Conservation (phyloP, 78 protist species). For the Dictyostelium capitatum region DNA sequence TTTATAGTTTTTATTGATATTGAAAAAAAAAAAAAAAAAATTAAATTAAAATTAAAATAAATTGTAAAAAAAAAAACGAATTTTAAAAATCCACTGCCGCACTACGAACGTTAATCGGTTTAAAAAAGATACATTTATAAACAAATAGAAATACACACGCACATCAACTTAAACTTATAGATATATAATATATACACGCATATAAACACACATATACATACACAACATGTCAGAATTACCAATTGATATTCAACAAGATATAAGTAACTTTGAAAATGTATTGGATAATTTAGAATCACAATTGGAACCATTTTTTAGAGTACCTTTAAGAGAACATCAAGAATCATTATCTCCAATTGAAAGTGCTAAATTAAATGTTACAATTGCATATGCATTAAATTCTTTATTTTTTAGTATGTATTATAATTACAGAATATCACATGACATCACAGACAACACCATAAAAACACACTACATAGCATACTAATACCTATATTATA, state of each 20-base stretch:
- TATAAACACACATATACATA: no score
- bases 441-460: no score
- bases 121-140: no score
- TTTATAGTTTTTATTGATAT: no score
- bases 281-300: conserved; percentile 41
- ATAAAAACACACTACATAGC: not conserved
- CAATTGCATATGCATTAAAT: conserved; percentile 67
- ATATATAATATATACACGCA: no score
- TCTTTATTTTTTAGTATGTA: conserved; percentile 67
- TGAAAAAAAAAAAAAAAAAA: no score
- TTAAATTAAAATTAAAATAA: no score
- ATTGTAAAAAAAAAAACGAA: no score
- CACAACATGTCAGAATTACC: conserved; percentile 62
- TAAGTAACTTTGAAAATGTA: conserved; percentile 43
- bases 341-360: conserved; percentile 32
- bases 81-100: no score
- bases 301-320: conserved; percentile 59
- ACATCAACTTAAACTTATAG: no score
- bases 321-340: conserved; percentile 61
- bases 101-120: no score
- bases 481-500: not conserved
- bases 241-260: conserved; percentile 52
- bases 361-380: conserved; percentile 55
- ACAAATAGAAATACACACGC: no score
- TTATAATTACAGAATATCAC: not conserved